phyloP scores from a whole-genome alignment of 2,329 filamentous ascomycete species.

The Coniochaeta ligniaria region DNA sequence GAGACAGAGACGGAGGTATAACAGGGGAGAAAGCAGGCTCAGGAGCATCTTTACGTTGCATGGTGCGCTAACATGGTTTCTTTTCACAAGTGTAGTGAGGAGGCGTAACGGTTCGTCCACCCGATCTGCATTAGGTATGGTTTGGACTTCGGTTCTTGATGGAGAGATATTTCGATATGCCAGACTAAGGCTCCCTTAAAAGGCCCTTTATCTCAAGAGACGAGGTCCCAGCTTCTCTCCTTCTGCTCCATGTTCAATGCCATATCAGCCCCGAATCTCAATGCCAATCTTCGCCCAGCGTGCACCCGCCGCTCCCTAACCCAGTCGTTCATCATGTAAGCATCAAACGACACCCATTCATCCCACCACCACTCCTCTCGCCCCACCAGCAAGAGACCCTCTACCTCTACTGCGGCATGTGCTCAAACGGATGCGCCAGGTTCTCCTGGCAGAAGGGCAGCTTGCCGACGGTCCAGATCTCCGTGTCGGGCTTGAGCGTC shows the following conservation, averaged over 20 bases:
- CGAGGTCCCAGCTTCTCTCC: neutral
- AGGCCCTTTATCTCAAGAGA: neutral
- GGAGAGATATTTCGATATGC: neutral
- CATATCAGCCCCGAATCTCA: neutral
- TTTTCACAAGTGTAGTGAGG: too few species aligned
- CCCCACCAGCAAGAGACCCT: too few species aligned
- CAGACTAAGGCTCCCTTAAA: neutral
- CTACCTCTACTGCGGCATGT: slow-evolving; percentile 49
- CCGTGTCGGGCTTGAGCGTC: slow-evolving; percentile 60
- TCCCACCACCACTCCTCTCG: too few species aligned
- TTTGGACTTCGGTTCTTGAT: too few species aligned
- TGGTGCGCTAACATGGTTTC: neutral
- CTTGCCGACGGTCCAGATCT: slow-evolving; percentile 65
- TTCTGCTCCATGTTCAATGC: neutral
- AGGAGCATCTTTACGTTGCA: neutral
- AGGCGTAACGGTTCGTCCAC: too few species aligned
- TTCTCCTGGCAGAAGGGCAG: slow-evolving; percentile 63
- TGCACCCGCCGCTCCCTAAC: neutral
- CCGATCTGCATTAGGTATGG: too few species aligned
- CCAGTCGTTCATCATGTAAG: neutral
- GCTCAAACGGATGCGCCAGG: slow-evolving; percentile 53
- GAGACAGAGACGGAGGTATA: neutral
- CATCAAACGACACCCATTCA: too few species aligned
- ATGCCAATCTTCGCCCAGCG: neutral
- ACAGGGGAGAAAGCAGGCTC: neutral